Base-by-base conservation (phyloP, 2,329 filamentous ascomycete genomes). In the Stagonosporopsis vannaccii region DNA sequence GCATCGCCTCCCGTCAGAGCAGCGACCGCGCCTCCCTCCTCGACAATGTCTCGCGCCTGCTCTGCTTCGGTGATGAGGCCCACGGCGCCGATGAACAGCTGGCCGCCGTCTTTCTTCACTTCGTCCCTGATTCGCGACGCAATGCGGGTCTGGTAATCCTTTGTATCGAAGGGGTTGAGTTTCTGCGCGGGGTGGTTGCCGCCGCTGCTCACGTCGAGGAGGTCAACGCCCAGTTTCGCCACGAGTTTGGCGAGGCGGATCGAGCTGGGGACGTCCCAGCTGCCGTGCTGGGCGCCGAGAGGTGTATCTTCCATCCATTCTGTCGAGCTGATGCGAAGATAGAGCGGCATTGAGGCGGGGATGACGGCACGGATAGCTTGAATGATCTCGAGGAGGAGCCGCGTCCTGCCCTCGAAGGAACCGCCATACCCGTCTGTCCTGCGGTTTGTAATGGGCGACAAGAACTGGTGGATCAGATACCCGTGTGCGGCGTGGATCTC, bases 31-130 rank as follows among this genome's bases (percentile, higher is more conserved):
- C 65, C 68, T 0, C 67, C 69, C 23, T 69, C 68, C 43, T 74
- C 68, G 2, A 75, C 77, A 35, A 84, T 81, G 36, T 80, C 71
- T 4, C 75, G 67, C 15, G 82, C 82, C 55, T 82, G 80, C 45
- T 82, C 77, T 0, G 82, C 80, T 51, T 84, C 80, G 0, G 81
- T 84, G 59, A 85, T 84, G 36, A 83, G 65, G 0, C 82, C 82
- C 1, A 85, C 82, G 2, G 82, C 81, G 2, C 82, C 82, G 17
- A 85, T 78, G 25, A 84, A 71, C 5, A 83, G 73, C 11, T 69
- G 65, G 26, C 76, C 74, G 1, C 75, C 75, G 8, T 67, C 65
- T 30, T 68, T 66, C 35, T 69, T 70, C 5, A 74, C 47, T 22
- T 73, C 74, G 77, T 85, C 36, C 5, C 71, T 67, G 37, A 85